Conservation (phyloP, 768 basidiomycete species). For the Boletus coccyginus region DNA sequence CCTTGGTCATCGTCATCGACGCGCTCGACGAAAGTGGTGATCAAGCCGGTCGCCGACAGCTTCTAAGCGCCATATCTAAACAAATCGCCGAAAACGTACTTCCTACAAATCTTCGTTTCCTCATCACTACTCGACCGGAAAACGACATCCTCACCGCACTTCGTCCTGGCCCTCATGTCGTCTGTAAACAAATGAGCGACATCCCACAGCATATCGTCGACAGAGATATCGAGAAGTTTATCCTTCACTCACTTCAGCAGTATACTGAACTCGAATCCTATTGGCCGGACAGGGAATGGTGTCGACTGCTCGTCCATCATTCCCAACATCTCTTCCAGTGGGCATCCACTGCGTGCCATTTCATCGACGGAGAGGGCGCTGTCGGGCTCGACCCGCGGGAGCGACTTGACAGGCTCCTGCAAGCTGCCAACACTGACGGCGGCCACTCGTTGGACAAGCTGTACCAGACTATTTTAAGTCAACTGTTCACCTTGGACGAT, state of each 20-base stretch:
- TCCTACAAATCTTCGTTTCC: slow-evolving; percentile 13
- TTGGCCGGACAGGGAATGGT: slow-evolving; percentile 13
- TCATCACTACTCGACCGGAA: slow-evolving; percentile 20
- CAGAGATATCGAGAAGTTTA: not conserved
- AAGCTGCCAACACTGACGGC: too few species aligned
- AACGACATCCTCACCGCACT: not conserved
- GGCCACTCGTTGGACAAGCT: not conserved
- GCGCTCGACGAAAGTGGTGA: slow-evolving; percentile 24
- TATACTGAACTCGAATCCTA: not conserved
- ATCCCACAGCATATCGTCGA: not conserved
- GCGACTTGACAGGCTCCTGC: not conserved
- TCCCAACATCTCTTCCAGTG: slow-evolving; percentile 26
- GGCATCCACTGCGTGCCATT: slow-evolving; percentile 10
- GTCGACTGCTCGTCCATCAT: slow-evolving; percentile 8
- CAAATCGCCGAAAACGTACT: not conserved
- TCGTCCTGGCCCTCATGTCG: not conserved
- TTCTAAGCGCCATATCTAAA: slow-evolving; percentile 12
- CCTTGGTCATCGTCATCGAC: slow-evolving; percentile 13
- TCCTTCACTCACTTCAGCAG: not conserved
- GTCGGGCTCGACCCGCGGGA: not conserved
- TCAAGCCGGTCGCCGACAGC: not conserved
- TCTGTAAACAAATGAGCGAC: not conserved
- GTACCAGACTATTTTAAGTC: not conserved
- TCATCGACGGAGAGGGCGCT: slow-evolving; percentile 7
- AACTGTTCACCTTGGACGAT: not conserved